These are phyloP conservation scores for Ophiostoma himal-ulmi DNA, from an alignment of 2,329 filamentous ascomycete species.

Conservation along the genomic window DNA sequence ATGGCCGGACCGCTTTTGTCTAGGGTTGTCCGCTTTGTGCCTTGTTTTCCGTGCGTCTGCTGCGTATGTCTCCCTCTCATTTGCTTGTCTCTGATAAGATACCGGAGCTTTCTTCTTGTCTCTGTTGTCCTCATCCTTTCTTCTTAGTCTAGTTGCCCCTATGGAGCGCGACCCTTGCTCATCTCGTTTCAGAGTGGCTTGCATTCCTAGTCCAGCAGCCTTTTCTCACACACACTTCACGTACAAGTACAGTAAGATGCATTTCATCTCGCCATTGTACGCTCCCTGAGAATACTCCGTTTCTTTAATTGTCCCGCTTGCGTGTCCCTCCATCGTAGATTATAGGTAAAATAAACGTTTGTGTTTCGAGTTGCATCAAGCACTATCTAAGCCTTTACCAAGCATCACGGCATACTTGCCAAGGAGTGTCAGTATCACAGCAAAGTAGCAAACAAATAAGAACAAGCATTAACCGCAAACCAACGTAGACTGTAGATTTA, in stretches of 20 bases:
- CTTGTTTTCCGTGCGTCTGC: background rate
- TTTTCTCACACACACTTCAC: too few relatives aligned
- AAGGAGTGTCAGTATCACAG: background rate
- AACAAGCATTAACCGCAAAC: too few relatives aligned
- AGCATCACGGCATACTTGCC: background rate
- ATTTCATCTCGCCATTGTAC: background rate
- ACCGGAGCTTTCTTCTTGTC: background rate
- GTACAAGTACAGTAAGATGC: background rate
- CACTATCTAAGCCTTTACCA: background rate
- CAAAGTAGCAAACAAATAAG: background rate
- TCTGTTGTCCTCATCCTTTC: background rate
- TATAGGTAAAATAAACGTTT: background rate
- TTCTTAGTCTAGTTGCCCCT: background rate
- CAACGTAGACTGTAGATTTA: too few relatives aligned
- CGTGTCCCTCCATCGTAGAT: background rate
- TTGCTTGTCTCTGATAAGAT: conserved; percentile 8
- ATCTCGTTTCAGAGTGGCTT: conserved; percentile 7
- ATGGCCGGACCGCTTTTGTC: background rate
- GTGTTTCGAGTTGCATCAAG: conserved; percentile 2
- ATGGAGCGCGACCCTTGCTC: background rate
- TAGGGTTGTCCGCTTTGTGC: background rate
- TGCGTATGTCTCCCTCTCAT: conserved; percentile 9
- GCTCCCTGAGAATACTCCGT: conserved; percentile 1
- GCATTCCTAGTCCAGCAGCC: background rate
- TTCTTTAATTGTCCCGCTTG: background rate